Conservation (phyloP, 2,329 filamentous ascomycete species). For the Alternaria sp. region DNA sequence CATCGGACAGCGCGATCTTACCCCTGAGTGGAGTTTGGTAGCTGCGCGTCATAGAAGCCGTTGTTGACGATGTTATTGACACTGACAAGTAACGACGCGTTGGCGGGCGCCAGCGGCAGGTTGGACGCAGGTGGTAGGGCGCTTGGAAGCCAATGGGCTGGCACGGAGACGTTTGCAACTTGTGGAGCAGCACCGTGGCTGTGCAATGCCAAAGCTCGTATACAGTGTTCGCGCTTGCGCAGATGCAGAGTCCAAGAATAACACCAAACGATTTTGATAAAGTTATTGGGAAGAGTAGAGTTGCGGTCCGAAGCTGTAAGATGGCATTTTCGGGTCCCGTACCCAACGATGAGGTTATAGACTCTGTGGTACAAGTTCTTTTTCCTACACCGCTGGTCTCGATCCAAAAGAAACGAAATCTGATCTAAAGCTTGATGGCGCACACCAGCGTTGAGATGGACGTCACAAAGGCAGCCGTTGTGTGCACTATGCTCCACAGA, state of each 20-base stretch:
- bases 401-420: conserved; percentile 3
- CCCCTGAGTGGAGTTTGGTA: conserved; percentile 7
- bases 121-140: conserved; percentile 9
- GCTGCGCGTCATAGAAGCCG: conserved; percentile 9
- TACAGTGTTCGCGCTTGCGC: conserved; percentile 8
- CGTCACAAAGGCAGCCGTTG: conserved; percentile 24
- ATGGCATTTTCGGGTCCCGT: background rate
- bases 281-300: background rate
- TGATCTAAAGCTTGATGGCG: conserved; percentile 13
- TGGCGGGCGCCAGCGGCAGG: conserved; percentile 8
- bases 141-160: conserved; percentile 8
- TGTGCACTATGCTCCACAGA: conserved; percentile 26
- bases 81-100: conserved; percentile 15
- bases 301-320: background rate
- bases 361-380: background rate
- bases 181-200: conserved; percentile 16
- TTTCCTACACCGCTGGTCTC: conserved; percentile 6
- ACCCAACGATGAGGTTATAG: background rate
- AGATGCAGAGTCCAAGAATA: conserved; percentile 1
- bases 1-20: conserved; percentile 2
- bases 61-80: conserved; percentile 9
- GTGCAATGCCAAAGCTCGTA: conserved; percentile 9
- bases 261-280: background rate
- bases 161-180: conserved; percentile 6
- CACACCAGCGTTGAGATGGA: conserved; percentile 10